These are phyloP conservation scores for Clonostachys chloroleuca DNA, from an alignment of 2,329 filamentous ascomycete genomes.

Conservation along the genomic window DNA sequence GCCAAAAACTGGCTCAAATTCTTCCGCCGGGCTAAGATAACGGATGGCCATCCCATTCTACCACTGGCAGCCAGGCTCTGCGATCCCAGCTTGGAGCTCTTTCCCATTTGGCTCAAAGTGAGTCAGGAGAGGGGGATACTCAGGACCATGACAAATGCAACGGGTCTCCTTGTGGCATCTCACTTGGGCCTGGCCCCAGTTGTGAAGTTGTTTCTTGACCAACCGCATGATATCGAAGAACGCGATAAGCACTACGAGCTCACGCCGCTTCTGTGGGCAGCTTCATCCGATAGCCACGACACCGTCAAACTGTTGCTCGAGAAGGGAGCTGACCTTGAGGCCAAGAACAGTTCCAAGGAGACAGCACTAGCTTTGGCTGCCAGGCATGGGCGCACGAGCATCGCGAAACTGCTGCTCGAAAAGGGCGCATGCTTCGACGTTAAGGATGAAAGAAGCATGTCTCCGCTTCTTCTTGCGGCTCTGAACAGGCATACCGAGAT, in stretches of 20 bases:
- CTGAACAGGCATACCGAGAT: constrained; percentile 4
- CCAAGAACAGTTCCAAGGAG: neutral
- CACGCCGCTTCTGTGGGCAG: neutral
- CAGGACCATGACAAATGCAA: neutral
- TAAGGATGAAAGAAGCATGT: neutral
- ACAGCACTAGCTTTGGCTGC: neutral
- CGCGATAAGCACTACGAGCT: neutral
- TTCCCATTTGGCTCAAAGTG: neutral
- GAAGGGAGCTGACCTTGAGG: neutral
- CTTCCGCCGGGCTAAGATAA: constrained; percentile 7
- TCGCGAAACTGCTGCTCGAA: neutral
- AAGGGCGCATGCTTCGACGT: neutral
- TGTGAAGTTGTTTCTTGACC: neutral
- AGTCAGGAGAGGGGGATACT: neutral
- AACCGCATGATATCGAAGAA: neutral
- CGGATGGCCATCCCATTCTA: constrained; percentile 1
- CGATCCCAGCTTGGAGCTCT: constrained; percentile 2
- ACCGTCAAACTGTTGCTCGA: neutral
- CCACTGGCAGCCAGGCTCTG: constrained; percentile 6
- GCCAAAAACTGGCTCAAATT: constrained; percentile 11
- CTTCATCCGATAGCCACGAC: neutral
- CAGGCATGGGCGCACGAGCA: neutral
- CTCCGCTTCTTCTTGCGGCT: neutral
- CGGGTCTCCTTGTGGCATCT: neutral
- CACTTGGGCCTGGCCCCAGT: neutral